phyloP scores from a whole-genome alignment of 1,284 basidiomycete species.

The Pyrrhoderma noxium region DNA sequence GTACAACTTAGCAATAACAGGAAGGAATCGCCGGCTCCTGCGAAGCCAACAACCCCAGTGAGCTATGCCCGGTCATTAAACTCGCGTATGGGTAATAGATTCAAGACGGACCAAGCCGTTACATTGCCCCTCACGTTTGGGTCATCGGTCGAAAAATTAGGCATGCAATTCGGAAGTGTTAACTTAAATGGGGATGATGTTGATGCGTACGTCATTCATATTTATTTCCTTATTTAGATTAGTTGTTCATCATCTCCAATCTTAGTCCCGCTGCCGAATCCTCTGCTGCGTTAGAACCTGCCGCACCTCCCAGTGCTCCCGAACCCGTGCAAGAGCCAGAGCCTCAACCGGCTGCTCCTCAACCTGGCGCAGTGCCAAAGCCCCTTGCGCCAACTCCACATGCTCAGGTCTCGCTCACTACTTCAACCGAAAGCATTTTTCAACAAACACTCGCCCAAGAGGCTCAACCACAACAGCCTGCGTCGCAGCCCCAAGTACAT shows the following conservation, averaged over 20 bases:
- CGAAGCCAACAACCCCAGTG: slow-evolving; percentile 31
- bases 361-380: slow-evolving; percentile 18
- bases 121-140: slow-evolving; percentile 63
- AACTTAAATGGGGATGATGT: slow-evolving; percentile 60
- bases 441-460: slow-evolving; percentile 45
- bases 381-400: slow-evolving; percentile 25
- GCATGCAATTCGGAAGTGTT: slow-evolving; percentile 79
- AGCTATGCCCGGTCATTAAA: slow-evolving; percentile 38
- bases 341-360: slow-evolving; percentile 13
- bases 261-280: neutral
- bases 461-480: slow-evolving; percentile 23
- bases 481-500: slow-evolving; percentile 19
- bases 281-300: slow-evolving; percentile 19
- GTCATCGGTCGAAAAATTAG: slow-evolving; percentile 58
- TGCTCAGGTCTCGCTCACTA: slow-evolving; percentile 28
- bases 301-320: slow-evolving; percentile 27
- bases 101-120: slow-evolving; percentile 70
- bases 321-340: slow-evolving; percentile 27
- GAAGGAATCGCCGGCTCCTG: slow-evolving; percentile 27
- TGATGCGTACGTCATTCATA: slow-evolving; percentile 34
- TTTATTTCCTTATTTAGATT: neutral
- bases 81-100: slow-evolving; percentile 41
- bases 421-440: slow-evolving; percentile 33
- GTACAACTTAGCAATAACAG: slow-evolving; percentile 26
- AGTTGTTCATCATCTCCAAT: neutral